Base-by-base conservation (phyloP, 345 rosid genomes). In the Gossypium longicalyx region DNA sequence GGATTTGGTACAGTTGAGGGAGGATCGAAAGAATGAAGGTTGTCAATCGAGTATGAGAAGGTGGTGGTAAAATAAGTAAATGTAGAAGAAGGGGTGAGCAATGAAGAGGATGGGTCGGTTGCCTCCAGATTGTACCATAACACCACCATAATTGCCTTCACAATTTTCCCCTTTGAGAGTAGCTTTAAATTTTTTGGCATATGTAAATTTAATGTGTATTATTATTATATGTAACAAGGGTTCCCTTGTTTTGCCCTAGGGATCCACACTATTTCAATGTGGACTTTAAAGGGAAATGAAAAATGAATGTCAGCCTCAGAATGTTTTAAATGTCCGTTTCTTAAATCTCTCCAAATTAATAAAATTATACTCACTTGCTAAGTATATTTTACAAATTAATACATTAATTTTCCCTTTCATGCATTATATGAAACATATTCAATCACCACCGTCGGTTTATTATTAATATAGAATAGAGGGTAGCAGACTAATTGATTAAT, bases 51-150 rank as follows among this genome's bases (percentile, higher is more conserved):
- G 56, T 52, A 52, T 52, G 56, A 5, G 56, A 9, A 57, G 29
- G 43, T 65, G 56, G 20, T 17, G 11, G 11, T 12, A 23, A 58
- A 58, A 23, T 58, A 57, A 58, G 34, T 2, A 58, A 22, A 22
- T 58, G 15, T 22, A 58, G 63, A 22, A 29, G 56, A 67, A 27
- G 72, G 67, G 58, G 54, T 41, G 12, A 49, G 25, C 60, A 60
- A 58, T 15, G 15, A 48, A 56, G 52, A 67, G 27, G 43, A 70
- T 60, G 29, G 12, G 5, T 10, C 22, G 4, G 2, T 25, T 29
- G 48, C 41, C 69, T 23, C 41, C 45, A 58, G 22, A 65, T 59
- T 85, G 85, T 83, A 77, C 41, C 79, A 4, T 57, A 80, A 34
- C 41, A 34, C 41, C 41, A 34, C 41, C 41, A 4, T 82, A 77